Evolutionary conservation across 2,329 filamentous ascomycete species (phyloP).

Genomic region (Aspergillus aculeatinus): DNA sequence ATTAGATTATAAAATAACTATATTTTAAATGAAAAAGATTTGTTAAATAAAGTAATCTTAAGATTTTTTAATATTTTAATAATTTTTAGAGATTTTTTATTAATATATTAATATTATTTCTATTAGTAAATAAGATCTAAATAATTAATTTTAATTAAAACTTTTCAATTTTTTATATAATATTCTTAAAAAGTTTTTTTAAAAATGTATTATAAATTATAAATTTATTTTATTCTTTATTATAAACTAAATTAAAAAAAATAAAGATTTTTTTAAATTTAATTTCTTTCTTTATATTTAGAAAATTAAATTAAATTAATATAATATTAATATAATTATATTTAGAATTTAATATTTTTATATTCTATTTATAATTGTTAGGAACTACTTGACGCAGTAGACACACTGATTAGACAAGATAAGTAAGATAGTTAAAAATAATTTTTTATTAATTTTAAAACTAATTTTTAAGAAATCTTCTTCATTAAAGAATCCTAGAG

Average conservation of each 20-base stretch:
- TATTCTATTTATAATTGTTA: too few species aligned
- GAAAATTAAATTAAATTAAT: not conserved
- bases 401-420: slow-evolving; percentile 15
- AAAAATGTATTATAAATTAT: slow-evolving; percentile 5
- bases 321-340: not conserved
- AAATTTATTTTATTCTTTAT: slow-evolving; percentile 1
- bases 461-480: not conserved
- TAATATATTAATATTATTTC: slow-evolving; percentile 5
- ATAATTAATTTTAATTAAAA: not conserved
- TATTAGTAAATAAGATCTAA: not conserved
- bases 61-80: not conserved
- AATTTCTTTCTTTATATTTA: not conserved
- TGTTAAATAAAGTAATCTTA: not conserved
- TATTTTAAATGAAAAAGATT: slow-evolving; percentile 1
- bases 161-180: not conserved
- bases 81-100: not conserved
- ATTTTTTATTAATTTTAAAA: not conserved
- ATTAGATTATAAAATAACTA: not conserved
- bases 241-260: slow-evolving; percentile 5
- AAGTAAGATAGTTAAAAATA: not conserved
- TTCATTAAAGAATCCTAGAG: not conserved
- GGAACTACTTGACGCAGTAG: too few species aligned
- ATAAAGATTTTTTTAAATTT: slow-evolving; percentile 10
- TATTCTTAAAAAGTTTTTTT: not conserved
- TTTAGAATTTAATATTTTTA: slow-evolving; percentile 7